phyloP scores from a whole-genome alignment of 495 filamentous ascomycete species.

The Penicillium daleae region DNA sequence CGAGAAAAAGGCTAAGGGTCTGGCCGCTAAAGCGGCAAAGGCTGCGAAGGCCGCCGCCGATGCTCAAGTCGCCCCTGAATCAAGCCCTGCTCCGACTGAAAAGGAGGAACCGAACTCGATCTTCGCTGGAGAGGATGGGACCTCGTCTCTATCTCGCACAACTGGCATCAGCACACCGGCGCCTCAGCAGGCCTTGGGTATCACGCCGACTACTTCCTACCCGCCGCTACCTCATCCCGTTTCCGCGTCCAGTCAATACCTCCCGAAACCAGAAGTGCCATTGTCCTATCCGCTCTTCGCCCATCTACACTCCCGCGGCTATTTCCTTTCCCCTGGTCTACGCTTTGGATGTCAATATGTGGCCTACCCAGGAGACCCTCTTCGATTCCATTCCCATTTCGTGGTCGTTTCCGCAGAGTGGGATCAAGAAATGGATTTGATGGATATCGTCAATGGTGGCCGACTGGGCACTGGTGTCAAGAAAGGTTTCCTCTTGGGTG shows the following conservation, averaged over 20 bases:
- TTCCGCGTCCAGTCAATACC: constrained; percentile 32
- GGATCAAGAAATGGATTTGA: constrained; percentile 82
- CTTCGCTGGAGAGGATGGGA: constrained; percentile 40
- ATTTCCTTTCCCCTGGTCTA: constrained; percentile 88
- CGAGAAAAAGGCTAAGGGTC: constrained; percentile 43
- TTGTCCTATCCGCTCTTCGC: constrained; percentile 56
- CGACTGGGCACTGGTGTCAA: constrained; percentile 92
- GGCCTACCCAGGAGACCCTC: constrained; percentile 91
- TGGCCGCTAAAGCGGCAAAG: constrained; percentile 27
- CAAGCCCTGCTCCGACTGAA: constrained; percentile 2
- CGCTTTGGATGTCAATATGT: constrained; percentile 94
- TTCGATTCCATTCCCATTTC: constrained; percentile 95
- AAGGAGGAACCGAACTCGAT: constrained; percentile 31
- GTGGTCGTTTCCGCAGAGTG: constrained; percentile 75
- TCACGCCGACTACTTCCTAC: constrained; percentile 66
- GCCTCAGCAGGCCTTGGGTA: constrained; percentile 35
- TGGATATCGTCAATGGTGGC: constrained; percentile 83
- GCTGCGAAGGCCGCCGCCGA: constrained; percentile 17
- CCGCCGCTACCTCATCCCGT: constrained; percentile 47
- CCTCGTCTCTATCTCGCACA: constrained; percentile 24
- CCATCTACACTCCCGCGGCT: constrained; percentile 76
- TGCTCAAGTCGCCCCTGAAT: constrained; percentile 21
- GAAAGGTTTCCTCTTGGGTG: constrained; percentile 90
- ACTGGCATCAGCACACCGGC: constrained; percentile 23
- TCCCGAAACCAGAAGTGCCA: constrained; percentile 50